Conservation (phyloP, 495 filamentous ascomycete genomes). For the Xylaria flabelliformis region DNA sequence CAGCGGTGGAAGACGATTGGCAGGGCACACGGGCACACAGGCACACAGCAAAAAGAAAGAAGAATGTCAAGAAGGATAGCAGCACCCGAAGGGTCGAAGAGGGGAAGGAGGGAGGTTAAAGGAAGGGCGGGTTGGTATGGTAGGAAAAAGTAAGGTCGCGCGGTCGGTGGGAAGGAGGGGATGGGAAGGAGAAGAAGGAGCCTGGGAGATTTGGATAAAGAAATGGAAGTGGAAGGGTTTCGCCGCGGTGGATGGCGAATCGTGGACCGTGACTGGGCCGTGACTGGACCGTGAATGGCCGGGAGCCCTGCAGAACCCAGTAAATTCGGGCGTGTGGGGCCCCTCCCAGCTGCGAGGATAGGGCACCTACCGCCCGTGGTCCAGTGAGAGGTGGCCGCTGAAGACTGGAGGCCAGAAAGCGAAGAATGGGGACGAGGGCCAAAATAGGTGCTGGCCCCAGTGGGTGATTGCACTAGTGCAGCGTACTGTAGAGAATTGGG, state of each 20-base stretch:
- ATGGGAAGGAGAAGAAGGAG: conserved; percentile 39
- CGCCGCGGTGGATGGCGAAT: conserved; percentile 21
- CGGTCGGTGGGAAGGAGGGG: conserved; percentile 44
- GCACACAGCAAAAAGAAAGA: conserved; percentile 38
- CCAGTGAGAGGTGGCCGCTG: conserved; percentile 6
- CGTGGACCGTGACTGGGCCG: conserved; percentile 23
- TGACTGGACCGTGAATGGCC: conserved; percentile 18
- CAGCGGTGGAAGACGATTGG: conserved; percentile 34
- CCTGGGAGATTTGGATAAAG: conserved; percentile 30
- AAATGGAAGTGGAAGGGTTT: conserved; percentile 22
- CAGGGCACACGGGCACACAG: conserved; percentile 32
- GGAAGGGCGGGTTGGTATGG: conserved; percentile 32
- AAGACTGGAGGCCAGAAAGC: background rate
- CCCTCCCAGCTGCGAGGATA: conserved; percentile 1
- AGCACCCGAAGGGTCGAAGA: conserved; percentile 45
- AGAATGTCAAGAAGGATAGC: conserved; percentile 49
- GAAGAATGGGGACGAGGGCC: conserved; percentile 14
- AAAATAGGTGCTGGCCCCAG: conserved; percentile 25
- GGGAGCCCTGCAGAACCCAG: background rate
- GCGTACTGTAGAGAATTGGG: background rate
- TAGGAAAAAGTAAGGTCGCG: conserved; percentile 32
- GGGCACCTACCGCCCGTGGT: background rate
- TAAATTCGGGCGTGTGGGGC: background rate
- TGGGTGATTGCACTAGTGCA: conserved; percentile 11
- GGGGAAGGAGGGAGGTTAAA: conserved; percentile 42